phyloP scores from a whole-genome alignment of 176 grass and related monocot species.

The Phoenix roebelenii region DNA sequence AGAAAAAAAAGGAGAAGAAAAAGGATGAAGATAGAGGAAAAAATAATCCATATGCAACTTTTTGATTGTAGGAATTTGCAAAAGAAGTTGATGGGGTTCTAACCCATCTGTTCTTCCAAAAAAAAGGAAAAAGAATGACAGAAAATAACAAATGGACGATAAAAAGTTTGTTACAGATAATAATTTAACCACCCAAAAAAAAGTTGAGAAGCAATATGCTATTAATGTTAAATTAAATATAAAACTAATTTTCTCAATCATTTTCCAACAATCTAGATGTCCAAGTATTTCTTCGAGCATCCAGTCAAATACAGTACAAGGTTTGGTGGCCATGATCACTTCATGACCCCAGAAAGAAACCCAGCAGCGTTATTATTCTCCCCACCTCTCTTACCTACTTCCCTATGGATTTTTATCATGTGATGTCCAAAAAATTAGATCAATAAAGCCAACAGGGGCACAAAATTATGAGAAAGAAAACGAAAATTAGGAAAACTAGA shows the following conservation, averaged over 20 bases:
- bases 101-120: too few species aligned
- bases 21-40: too few species aligned
- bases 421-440: too few species aligned
- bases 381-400: too few species aligned
- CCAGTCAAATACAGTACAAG: constrained; percentile 6
- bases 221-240: too few species aligned
- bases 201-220: constrained; percentile 6
- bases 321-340: constrained; percentile 10
- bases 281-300: not conserved
- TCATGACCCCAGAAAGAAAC: constrained; percentile 10
- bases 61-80: too few species aligned
- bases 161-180: constrained; percentile 80
- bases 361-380: constrained; percentile 1
- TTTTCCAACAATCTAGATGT: too few species aligned
- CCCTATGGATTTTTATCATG: too few species aligned
- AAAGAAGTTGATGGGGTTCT: too few species aligned
- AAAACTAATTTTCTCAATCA: too few species aligned
- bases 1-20: too few species aligned
- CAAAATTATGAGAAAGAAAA: not conserved
- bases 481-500: constrained; percentile 1
- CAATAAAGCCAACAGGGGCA: not conserved
- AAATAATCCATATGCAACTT: too few species aligned
- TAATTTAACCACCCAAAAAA: constrained; percentile 27
- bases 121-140: constrained; percentile 22
- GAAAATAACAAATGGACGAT: constrained; percentile 54